A percentile compares a stretch with the other conserved stretches of the same genome.
Evolutionary conservation across 2,329 filamentous ascomycete genomes (phyloP).

Genomic region (Botryosphaeria dothidea): DNA sequence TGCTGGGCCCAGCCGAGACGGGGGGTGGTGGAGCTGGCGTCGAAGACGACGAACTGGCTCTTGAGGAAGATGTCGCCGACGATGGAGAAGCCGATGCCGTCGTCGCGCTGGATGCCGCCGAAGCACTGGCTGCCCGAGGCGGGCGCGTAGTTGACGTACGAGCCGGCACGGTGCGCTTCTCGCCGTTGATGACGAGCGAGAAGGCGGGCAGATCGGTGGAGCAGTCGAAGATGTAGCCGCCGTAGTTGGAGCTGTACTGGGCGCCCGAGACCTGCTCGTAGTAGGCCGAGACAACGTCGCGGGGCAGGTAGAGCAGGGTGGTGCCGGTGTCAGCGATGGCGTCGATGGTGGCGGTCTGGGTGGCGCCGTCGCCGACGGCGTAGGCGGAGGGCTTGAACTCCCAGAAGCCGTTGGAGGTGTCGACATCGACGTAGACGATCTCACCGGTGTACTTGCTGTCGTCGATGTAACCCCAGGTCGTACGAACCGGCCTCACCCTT

Average conservation of each 20-base stretch:
- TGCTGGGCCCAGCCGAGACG: slow-evolving; percentile 40
- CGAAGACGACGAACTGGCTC: slow-evolving; percentile 71
- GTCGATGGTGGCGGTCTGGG: slow-evolving; percentile 44
- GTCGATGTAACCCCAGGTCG: slow-evolving; percentile 63
- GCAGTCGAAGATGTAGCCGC: slow-evolving; percentile 60
- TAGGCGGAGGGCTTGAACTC: slow-evolving; percentile 60
- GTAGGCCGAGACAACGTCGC: slow-evolving; percentile 57
- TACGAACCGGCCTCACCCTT: slow-evolving; percentile 47
- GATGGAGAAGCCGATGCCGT: slow-evolving; percentile 63
- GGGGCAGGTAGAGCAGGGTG: slow-evolving; percentile 63
- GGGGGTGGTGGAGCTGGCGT: slow-evolving; percentile 43
- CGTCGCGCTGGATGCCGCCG: slow-evolving; percentile 70
- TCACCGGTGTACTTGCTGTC: slow-evolving; percentile 57
- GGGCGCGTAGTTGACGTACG: slow-evolving; percentile 57
- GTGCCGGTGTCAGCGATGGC: slow-evolving; percentile 73
- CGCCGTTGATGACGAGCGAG: slow-evolving; percentile 52
- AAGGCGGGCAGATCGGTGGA: slow-evolving; percentile 54
- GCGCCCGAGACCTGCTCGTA: slow-evolving; percentile 60
- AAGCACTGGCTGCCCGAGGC: slow-evolving; percentile 58
- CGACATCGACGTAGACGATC: slow-evolving; percentile 58
- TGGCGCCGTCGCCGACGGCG: slow-evolving; percentile 48
- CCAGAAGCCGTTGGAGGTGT: slow-evolving; percentile 65
- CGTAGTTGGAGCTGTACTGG: slow-evolving; percentile 46
- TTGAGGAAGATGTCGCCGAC: slow-evolving; percentile 81
- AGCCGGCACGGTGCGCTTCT: slow-evolving; percentile 53